These are phyloP conservation scores for Cercospora sp. DNA, from an alignment of 2,329 filamentous ascomycete species.

Conservation along the genomic window DNA sequence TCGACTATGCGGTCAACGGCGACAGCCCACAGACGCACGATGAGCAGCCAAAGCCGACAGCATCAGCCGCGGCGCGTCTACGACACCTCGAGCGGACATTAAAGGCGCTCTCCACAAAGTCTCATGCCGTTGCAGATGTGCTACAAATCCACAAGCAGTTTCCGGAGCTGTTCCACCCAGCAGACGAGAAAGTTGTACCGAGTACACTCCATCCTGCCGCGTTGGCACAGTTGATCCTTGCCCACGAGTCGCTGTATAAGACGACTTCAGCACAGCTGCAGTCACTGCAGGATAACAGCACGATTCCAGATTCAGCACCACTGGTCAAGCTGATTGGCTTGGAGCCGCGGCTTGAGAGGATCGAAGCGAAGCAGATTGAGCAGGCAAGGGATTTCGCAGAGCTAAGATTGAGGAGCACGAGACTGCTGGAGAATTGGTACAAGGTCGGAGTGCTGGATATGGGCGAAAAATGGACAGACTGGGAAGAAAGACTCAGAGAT, in stretches of 20 bases:
- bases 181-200: conserved; percentile 27
- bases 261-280: conserved; percentile 47
- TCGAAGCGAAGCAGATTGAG: conserved; percentile 61
- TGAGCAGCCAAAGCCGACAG: conserved; percentile 2
- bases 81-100: conserved; percentile 35
- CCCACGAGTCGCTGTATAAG: conserved; percentile 47
- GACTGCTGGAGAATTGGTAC: conserved; percentile 63
- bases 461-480: conserved; percentile 68
- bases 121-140: conserved; percentile 43
- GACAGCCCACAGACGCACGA: conserved; percentile 19
- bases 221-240: conserved; percentile 45
- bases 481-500: conserved; percentile 66
- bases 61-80: conserved; percentile 31
- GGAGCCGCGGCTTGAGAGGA: conserved; percentile 62
- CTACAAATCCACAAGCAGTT: conserved; percentile 45
- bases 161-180: conserved; percentile 42
- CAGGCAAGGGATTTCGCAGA: conserved; percentile 64
- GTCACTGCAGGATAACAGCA: conserved; percentile 46
- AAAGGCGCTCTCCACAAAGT: conserved; percentile 44
- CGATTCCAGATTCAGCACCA: conserved; percentile 45
- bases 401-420: conserved; percentile 64
- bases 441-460: conserved; percentile 68
- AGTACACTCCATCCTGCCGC: conserved; percentile 29
- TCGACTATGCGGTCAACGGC: conserved; percentile 48
- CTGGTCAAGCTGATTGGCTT: conserved; percentile 59